These are phyloP conservation scores for Nasturtium officinale DNA, from an alignment of 345 rosid genomes.

Conservation along the genomic window DNA sequence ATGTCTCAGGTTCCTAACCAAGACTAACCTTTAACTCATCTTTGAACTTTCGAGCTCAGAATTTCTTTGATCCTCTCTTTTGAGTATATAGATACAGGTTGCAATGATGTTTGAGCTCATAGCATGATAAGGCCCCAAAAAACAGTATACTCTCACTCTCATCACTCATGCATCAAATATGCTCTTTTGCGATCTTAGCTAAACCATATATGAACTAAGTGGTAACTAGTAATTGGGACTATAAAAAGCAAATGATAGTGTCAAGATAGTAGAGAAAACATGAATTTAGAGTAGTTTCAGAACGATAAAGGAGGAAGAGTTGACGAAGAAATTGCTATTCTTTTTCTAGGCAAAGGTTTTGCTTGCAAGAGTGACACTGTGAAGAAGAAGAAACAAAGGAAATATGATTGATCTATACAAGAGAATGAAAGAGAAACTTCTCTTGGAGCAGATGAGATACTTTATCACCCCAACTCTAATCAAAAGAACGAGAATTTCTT, in stretches of 20 bases:
- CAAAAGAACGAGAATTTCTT: slow-evolving; percentile 10
- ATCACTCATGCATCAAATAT: slow-evolving; percentile 7
- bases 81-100: slow-evolving; percentile 3
- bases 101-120: slow-evolving; percentile 1
- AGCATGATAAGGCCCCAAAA: neutral
- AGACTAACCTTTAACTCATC: slow-evolving; percentile 16
- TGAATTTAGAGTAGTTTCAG: neutral
- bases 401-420: slow-evolving; percentile 23
- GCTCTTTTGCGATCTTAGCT: neutral
- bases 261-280: slow-evolving; percentile 2
- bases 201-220: neutral
- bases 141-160: neutral
- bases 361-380: slow-evolving; percentile 13
- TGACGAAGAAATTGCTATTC: neutral
- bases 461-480: neutral
- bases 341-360: neutral
- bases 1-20: slow-evolving; percentile 4
- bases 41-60: neutral
- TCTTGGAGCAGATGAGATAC: neutral
- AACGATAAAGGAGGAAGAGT: neutral
- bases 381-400: slow-evolving; percentile 21
- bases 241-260: neutral
- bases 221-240: neutral
- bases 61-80: neutral
- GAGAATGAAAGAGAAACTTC: slow-evolving; percentile 9